phyloP scores from a whole-genome alignment of 2,329 filamentous ascomycete species.

The Boeremia lycopersici region DNA sequence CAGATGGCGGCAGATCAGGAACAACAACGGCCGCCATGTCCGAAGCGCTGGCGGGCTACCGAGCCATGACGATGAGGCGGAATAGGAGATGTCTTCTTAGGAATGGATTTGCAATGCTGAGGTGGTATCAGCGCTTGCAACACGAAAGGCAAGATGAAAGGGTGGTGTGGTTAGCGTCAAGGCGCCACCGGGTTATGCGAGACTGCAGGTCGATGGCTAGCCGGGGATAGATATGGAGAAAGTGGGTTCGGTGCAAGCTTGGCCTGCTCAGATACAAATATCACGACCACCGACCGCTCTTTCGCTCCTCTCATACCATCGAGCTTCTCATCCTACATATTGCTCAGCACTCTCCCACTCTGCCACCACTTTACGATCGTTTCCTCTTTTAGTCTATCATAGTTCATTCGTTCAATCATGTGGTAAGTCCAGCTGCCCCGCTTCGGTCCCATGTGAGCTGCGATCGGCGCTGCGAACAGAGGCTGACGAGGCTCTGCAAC shows the following conservation, averaged over 20 bases:
- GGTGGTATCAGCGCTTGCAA: constrained; percentile 18
- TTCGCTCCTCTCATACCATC: constrained; percentile 39
- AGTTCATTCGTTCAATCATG: constrained; percentile 44
- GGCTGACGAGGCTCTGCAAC: constrained; percentile 28
- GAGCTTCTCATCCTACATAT: constrained; percentile 23
- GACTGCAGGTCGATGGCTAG: constrained; percentile 34
- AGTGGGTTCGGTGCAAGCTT: constrained; percentile 35
- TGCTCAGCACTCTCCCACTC: constrained; percentile 20
- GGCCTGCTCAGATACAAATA: constrained; percentile 43
- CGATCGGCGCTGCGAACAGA: constrained; percentile 8
- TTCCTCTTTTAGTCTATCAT: constrained; percentile 29
- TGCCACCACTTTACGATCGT: constrained; percentile 34
- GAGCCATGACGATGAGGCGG: constrained; percentile 30
- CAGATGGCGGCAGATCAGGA: constrained; percentile 41
- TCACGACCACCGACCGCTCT: constrained; percentile 45
- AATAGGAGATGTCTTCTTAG: constrained; percentile 31
- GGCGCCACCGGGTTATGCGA: constrained; percentile 35
- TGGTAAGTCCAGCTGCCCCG: constrained; percentile 44
- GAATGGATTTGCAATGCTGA: constrained; percentile 24
- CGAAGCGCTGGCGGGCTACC: constrained; percentile 17
- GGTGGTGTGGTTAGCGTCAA: constrained; percentile 18
- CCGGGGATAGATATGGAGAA: constrained; percentile 35
- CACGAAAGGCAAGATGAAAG: constrained; percentile 21
- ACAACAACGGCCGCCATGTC: constrained; percentile 30
- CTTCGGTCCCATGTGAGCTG: constrained; percentile 10